Conservation (phyloP, 2,329 filamentous ascomycete species). For the Diaporthe nobilis region DNA sequence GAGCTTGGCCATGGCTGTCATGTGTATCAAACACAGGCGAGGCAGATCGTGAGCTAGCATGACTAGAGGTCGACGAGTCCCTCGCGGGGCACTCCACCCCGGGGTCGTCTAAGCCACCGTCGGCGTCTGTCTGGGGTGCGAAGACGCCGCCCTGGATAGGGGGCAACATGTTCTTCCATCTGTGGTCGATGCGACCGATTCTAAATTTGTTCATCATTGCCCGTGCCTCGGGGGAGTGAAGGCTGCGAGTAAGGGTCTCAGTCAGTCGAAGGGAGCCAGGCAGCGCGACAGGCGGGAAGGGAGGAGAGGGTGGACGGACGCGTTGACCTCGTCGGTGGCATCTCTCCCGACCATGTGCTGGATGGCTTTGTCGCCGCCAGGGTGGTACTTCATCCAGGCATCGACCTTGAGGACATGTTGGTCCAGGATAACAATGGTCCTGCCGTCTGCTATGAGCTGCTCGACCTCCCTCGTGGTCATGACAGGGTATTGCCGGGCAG, state of each 20-base stretch:
- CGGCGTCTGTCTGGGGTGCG: conserved; percentile 60
- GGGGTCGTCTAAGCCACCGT: conserved; percentile 51
- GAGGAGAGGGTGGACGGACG: conserved; percentile 68
- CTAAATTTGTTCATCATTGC: conserved; percentile 84
- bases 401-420: conserved; percentile 88
- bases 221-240: conserved; percentile 86
- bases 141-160: conserved; percentile 93
- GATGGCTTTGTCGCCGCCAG: conserved; percentile 92
- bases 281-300: not conserved
- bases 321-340: conserved; percentile 94
- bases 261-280: conserved; percentile 23
- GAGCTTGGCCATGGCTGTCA: conserved; percentile 35
- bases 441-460: conserved; percentile 85
- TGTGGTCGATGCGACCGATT: conserved; percentile 84
- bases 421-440: conserved; percentile 84
- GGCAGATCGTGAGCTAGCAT: conserved; percentile 52
- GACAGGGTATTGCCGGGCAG: conserved; percentile 51
- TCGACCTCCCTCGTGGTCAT: conserved; percentile 75
- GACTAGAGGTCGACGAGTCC: conserved; percentile 42
- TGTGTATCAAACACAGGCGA: conserved; percentile 70
- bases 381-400: conserved; percentile 89
- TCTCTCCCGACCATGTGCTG: conserved; percentile 93
- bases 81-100: conserved; percentile 40
- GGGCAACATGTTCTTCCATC: conserved; percentile 89
- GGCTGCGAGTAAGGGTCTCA: conserved; percentile 59